Evolutionary conservation across 306 rosid genomes (phyloP).

Genomic region (Inga leiocalycina): DNA sequence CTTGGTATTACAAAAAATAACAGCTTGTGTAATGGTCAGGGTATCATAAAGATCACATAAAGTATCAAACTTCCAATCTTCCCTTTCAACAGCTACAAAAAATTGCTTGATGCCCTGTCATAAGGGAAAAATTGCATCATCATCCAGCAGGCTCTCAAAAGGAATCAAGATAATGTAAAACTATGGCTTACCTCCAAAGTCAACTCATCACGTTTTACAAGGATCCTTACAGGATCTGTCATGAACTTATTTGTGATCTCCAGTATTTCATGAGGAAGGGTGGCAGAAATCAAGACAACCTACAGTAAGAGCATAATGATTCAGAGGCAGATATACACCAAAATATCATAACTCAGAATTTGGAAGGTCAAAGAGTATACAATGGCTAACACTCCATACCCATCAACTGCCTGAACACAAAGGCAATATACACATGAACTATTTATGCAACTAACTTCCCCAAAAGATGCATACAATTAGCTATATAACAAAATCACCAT

Average conservation of each 20-base stretch:
- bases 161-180: conserved; percentile 21
- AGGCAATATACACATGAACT: neutral
- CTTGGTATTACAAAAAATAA: conserved; percentile 95
- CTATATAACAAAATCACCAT: neutral
- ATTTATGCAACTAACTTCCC: neutral
- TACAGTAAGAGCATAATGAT: conserved; percentile 37
- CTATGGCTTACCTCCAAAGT: conserved; percentile 76
- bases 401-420: conserved; percentile 3
- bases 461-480: neutral
- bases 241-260: conserved; percentile 95
- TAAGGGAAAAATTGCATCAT: conserved; percentile 17
- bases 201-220: conserved; percentile 99
- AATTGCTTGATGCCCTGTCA: conserved; percentile 98
- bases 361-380: neutral
- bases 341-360: conserved; percentile 4
- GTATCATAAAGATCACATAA: conserved; percentile 97
- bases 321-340: conserved; percentile 19
- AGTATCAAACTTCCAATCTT: conserved; percentile 98
- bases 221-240: conserved; percentile 99
- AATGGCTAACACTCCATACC: neutral
- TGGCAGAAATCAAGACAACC: conserved; percentile 97
- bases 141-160: conserved; percentile 22
- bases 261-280: conserved; percentile 98
- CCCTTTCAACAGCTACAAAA: conserved; percentile 96
- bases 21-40: conserved; percentile 96